Evolutionary conservation across 805 yeast genomes (phyloP).

Genomic region (Suhomyces prunicola): DNA sequence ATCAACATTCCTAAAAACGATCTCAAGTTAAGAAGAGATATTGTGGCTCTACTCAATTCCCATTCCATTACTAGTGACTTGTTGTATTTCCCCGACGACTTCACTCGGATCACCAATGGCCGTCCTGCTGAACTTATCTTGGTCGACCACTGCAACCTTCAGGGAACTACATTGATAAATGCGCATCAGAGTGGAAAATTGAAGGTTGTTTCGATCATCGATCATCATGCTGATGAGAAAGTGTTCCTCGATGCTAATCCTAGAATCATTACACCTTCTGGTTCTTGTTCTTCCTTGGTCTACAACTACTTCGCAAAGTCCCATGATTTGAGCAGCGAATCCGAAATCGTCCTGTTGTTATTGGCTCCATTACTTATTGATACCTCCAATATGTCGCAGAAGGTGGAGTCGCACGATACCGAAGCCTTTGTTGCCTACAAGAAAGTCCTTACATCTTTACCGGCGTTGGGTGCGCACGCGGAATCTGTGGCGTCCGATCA

Average conservation of each 20-base stretch:
- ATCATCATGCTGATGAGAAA: conserved; percentile 81
- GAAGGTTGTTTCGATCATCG: conserved; percentile 62
- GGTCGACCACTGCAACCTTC: conserved; percentile 81
- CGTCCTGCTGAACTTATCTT: conserved; percentile 45
- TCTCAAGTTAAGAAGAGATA: conserved; percentile 67
- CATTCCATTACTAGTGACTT: conserved; percentile 46
- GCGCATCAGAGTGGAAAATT: conserved; percentile 20
- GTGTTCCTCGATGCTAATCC: conserved; percentile 52
- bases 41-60: conserved; percentile 48
- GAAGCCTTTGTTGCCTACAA: conserved; percentile 42
- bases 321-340: conserved; percentile 11
- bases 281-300: conserved; percentile 80
- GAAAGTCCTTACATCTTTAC: conserved; percentile 10
- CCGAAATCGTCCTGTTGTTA: conserved; percentile 45
- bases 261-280: conserved; percentile 56
- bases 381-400: conserved; percentile 62
- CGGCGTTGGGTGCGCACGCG: neutral
- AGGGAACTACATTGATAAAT: conserved; percentile 38
- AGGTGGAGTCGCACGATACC: conserved; percentile 60
- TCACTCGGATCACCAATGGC: conserved; percentile 22
- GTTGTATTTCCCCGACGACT: conserved; percentile 68
- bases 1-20: conserved; percentile 71
- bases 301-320: conserved; percentile 54
- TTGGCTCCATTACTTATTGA: conserved; percentile 74
- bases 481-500: neutral